Conservation (phyloP, 257 asterid species). For the Solanum dulcamara region DNA sequence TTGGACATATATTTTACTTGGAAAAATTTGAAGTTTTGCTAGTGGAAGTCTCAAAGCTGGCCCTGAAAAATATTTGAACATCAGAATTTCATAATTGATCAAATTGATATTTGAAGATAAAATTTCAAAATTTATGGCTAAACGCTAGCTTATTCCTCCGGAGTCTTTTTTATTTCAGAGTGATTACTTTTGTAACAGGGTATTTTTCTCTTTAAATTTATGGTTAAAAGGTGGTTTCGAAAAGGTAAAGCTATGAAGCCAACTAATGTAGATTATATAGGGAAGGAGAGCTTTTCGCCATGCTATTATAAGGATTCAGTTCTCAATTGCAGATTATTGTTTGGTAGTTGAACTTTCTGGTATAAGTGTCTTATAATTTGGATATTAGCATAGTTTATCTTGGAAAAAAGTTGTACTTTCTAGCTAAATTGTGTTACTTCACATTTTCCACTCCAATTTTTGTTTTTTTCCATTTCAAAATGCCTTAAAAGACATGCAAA, state of each 20-base stretch:
- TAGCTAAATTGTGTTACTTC: background rate
- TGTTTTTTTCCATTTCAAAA: background rate
- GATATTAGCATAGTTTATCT: background rate
- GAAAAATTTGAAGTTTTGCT: too few relatives aligned
- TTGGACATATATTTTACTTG: too few relatives aligned
- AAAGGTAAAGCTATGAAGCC: background rate
- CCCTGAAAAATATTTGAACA: too few relatives aligned
- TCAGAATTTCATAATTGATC: too few relatives aligned
- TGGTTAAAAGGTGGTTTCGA: background rate
- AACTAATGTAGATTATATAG: background rate
- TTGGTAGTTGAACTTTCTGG: background rate
- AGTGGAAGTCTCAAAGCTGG: background rate
- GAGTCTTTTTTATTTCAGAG: background rate
- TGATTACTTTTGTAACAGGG: background rate
- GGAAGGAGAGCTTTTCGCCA: background rate
- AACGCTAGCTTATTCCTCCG: too few relatives aligned
- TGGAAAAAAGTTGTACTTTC: background rate
- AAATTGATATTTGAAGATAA: background rate
- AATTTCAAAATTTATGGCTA: too few relatives aligned
- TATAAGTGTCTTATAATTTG: background rate
- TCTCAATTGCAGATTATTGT: background rate
- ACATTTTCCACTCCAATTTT: background rate
- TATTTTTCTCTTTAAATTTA: background rate
- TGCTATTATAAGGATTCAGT: background rate
- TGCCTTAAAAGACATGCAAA: background rate